Evolutionary conservation across 208 protist genomes (phyloP).

Genomic region (Strigomonas culicis): DNA sequence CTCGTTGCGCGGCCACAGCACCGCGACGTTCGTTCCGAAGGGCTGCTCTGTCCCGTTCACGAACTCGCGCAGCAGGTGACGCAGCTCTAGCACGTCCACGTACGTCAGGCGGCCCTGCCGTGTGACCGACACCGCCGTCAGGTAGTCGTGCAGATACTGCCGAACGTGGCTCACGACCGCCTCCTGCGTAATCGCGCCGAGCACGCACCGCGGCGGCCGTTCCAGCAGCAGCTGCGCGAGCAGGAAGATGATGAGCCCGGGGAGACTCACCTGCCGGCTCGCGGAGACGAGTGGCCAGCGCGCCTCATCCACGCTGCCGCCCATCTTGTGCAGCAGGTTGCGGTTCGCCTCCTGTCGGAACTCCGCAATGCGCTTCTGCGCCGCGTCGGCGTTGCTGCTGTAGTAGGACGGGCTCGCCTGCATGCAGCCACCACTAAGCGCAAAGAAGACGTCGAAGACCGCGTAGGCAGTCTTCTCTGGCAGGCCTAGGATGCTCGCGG

Average conservation of each 20-base stretch:
- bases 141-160: constrained; percentile 85
- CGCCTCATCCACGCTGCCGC: constrained; percentile 67
- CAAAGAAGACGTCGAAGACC: constrained; percentile 88
- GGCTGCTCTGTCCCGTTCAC: constrained; percentile 81
- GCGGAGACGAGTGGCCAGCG: constrained; percentile 64
- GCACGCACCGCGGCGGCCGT: constrained; percentile 37
- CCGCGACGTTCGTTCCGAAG: constrained; percentile 77
- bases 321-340: constrained; percentile 79
- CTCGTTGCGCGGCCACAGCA: constrained; percentile 78
- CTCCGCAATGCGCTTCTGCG: constrained; percentile 49
- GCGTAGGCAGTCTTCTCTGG: constrained; percentile 58
- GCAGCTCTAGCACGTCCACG: constrained; percentile 73
- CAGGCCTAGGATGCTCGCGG: constrained; percentile 59
- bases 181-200: constrained; percentile 43
- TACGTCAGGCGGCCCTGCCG: constrained; percentile 64
- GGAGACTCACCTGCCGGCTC: constrained; percentile 70
- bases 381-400: constrained; percentile 16
- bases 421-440: constrained; percentile 74
- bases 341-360: constrained; percentile 81
- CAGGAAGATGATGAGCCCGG: constrained; percentile 81
- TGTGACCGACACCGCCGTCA: constrained; percentile 67
- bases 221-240: constrained; percentile 80
- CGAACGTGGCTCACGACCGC: constrained; percentile 60
- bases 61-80: constrained; percentile 82
- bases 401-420: constrained; percentile 50